Evolutionary conservation across 1,284 basidiomycete species (phyloP), one percentile per base, ranked within the genome.

Genomic region (Agroathelia rolfsii): DNA sequence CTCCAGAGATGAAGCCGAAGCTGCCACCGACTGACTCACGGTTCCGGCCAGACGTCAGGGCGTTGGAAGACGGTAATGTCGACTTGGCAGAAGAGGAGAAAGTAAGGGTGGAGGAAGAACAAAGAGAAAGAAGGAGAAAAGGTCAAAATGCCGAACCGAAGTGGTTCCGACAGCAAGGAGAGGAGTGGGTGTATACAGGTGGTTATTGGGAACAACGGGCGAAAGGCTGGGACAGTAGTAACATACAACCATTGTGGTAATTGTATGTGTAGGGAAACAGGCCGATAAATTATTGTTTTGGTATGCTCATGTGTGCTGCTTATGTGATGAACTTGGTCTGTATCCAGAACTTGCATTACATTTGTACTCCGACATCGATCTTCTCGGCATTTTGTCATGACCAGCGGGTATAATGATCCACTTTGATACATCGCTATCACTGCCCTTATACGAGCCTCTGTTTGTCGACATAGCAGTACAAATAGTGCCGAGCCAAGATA

Each of bases 1-100:
- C 80, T 4, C 58, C 60, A 26, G 80, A 88, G 48, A 55, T 90
- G 12, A 61, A 72, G 36, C 72, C 65, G 4, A 69, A 69, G 39
- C 54, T 94, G 5, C 83, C 89, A 1, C 72, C 76, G 0, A 92
- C 90, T 1, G 92, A 95, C 52, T 90, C 89, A 6, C 72, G 92
- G 19, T 63, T 75, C 38, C 70, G 90, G 21, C 85, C 89, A 1
- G 90, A 95, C 56, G 84, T 94, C 34, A 64, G 82, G 18, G 85
- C 87, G 3, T 62, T 93, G 28, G 92, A 95, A 53, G 72, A 84
- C 41, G 90, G 89, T 8, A 59, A 84, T 28, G 52, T 85, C 2
- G 79, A 88, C 38, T 48, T 62, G 28, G 89, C 90, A 2, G 90
- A 95, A 48, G 55, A 55, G 31, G 68, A 84, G 47, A 95, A 95